phyloP scores from a whole-genome alignment of 371 early-diverging fungal genomes.

The Basidiobolus meristosporus region DNA sequence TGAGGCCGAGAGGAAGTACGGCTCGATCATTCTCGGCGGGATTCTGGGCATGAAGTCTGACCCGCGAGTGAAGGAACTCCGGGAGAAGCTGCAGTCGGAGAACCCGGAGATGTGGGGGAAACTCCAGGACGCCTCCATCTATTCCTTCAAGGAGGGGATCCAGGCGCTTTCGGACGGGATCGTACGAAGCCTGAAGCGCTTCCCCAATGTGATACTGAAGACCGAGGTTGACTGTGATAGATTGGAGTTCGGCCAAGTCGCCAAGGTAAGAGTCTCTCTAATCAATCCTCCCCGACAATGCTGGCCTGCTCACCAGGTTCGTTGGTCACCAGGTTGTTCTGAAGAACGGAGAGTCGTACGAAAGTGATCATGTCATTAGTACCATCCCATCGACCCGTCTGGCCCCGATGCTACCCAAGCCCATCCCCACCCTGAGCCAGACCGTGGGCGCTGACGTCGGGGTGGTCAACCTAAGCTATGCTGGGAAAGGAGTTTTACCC shows the following conservation, averaged over 20 bases:
- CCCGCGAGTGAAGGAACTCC: neutral
- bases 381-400: neutral
- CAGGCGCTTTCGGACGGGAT: conserved; percentile 43
- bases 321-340: too few species aligned
- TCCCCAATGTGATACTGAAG: too few species aligned
- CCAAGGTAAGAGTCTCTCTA: neutral
- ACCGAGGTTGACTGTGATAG: too few species aligned
- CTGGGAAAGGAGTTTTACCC: neutral
- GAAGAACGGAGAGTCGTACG: too few species aligned
- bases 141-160: conserved; percentile 64
- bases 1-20: conserved; percentile 39
- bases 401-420: too few species aligned
- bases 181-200: too few species aligned
- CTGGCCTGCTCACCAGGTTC: too few species aligned
- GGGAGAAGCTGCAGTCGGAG: conserved; percentile 14
- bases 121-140: conserved; percentile 42
- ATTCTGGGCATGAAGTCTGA: conserved; percentile 7
- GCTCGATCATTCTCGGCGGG: conserved; percentile 31
- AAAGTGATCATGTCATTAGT: neutral
- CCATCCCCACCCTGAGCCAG: too few species aligned
- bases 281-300: too few species aligned
- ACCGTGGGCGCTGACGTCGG: too few species aligned
- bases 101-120: conserved; percentile 33
- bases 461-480: neutral
- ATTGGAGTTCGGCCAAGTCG: conserved; percentile 15